phyloP scores from a whole-genome alignment of 2,329 filamentous ascomycete species.

The Colletotrichum somersetense region DNA sequence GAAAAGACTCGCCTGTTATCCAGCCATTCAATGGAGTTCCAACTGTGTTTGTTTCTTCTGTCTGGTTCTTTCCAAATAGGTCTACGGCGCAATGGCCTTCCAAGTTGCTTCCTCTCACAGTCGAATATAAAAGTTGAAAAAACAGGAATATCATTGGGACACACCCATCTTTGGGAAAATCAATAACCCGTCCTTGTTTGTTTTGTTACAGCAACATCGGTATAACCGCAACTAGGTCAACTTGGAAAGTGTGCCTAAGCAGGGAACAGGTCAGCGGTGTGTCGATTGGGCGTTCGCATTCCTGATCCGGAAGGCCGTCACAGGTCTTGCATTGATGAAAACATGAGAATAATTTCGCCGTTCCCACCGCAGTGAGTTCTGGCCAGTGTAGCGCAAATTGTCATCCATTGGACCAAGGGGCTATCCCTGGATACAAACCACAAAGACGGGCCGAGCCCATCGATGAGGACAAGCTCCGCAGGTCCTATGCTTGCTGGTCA shows the following conservation, averaged over 20 bases:
- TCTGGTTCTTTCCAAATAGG: background rate
- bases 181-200: background rate
- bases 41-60: background rate
- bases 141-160: too few species aligned
- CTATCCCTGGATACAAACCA: slow-evolving; percentile 6
- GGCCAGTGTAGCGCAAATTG: slow-evolving; percentile 27
- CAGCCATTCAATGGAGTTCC: slow-evolving; percentile 26
- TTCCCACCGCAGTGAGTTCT: slow-evolving; percentile 36
- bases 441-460: slow-evolving; percentile 36
- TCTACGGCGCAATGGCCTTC: background rate
- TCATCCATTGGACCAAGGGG: slow-evolving; percentile 30
- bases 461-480: slow-evolving; percentile 29
- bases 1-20: slow-evolving; percentile 39
- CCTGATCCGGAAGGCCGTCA: slow-evolving; percentile 22
- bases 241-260: background rate
- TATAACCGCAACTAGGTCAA: slow-evolving; percentile 10
- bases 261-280: slow-evolving; percentile 5
- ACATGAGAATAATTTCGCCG: slow-evolving; percentile 38
- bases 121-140: background rate
- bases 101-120: background rate
- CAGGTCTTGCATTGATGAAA: slow-evolving; percentile 35
- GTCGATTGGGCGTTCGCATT: background rate
- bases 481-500: slow-evolving; percentile 7
- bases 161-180: background rate
- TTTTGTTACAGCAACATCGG: background rate